Conservation (phyloP, 1,139 yeast species). For the Tardiomyces blankii region DNA sequence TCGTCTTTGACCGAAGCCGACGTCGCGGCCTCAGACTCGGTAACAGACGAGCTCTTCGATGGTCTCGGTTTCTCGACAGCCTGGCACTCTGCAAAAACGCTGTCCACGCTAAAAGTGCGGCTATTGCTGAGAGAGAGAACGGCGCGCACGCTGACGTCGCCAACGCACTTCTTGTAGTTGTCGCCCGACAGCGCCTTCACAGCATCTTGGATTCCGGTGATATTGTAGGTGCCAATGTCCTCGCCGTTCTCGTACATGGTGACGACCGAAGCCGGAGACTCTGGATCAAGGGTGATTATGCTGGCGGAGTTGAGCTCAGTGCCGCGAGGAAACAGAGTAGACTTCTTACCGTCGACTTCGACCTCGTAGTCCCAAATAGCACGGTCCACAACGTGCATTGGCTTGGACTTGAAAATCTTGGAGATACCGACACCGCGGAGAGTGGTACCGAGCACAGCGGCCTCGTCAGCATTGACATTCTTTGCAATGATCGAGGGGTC, state of each 20-base stretch:
- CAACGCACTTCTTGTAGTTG: constrained; percentile 12
- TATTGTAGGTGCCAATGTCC: constrained; percentile 30
- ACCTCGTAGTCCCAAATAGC: constrained; percentile 28
- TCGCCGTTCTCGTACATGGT: constrained; percentile 46
- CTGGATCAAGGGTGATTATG: constrained; percentile 5
- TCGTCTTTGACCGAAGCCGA: no score
- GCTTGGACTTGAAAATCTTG: constrained; percentile 50
- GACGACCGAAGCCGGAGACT: constrained; percentile 27
- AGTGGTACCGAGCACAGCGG: constrained; percentile 85
- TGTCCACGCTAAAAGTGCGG: constrained; percentile 19
- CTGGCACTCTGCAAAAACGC: constrained; percentile 10
- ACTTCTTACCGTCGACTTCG: constrained; percentile 12
- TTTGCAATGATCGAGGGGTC: constrained; percentile 48
- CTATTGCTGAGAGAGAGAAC: constrained; percentile 16
- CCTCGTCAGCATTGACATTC: constrained; percentile 92
- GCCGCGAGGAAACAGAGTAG: constrained; percentile 22
- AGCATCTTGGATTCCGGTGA: constrained; percentile 16
- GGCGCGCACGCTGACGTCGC: constrained; percentile 13
- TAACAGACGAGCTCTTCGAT: constrained; percentile 1
- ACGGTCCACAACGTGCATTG: constrained; percentile 50
- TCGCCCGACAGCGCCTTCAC: constrained; percentile 15
- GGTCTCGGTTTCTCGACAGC: constrained; percentile 4
- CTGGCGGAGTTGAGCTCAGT: constrained; percentile 15
- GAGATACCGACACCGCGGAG: constrained; percentile 62
- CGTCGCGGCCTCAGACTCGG: constrained; percentile 4